Conservation (phyloP, 371 early-diverging fungal genomes). For the Mucor plumbeus region DNA sequence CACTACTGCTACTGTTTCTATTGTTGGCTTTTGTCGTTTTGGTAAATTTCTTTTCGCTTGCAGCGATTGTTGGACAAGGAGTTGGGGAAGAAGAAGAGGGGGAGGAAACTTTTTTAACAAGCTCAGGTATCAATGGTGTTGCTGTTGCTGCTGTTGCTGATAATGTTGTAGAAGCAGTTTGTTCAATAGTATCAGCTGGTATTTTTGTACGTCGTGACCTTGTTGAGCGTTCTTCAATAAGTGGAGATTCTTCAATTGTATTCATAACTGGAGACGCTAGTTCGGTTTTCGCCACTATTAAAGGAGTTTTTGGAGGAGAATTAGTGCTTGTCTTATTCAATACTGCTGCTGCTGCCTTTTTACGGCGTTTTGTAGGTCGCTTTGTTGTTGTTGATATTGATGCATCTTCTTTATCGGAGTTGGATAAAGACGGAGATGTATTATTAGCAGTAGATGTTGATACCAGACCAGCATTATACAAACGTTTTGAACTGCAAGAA, state of each 20-base stretch:
- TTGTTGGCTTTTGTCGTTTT: conserved; percentile 1
- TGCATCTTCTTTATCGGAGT: conserved; percentile 8
- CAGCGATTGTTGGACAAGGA: background rate
- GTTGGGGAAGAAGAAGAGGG: conserved; percentile 1
- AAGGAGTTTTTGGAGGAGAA: background rate
- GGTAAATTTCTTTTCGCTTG: background rate
- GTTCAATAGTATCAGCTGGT: conserved; percentile 11
- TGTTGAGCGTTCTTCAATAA: conserved; percentile 14
- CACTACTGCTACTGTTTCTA: conserved; percentile 1
- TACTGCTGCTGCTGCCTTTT: background rate
- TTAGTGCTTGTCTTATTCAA: background rate
- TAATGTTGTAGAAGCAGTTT: background rate
- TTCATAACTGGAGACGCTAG: background rate
- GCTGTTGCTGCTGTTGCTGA: background rate
- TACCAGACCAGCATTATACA: conserved; percentile 14
- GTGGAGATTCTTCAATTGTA: background rate
- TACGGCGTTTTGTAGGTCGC: conserved; percentile 16
- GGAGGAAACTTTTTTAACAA: background rate
- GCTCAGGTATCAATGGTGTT: background rate
- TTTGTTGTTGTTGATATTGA: background rate
- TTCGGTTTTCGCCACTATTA: background rate
- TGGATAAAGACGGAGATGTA: conserved; percentile 10
- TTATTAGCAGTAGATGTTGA: conserved; percentile 7
- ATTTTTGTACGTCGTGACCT: conserved; percentile 24
- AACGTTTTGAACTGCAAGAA: conserved; percentile 21